These are phyloP conservation scores for Drosera capensis DNA, from an alignment of 148 eudicot genomes.

Conservation along the genomic window DNA sequence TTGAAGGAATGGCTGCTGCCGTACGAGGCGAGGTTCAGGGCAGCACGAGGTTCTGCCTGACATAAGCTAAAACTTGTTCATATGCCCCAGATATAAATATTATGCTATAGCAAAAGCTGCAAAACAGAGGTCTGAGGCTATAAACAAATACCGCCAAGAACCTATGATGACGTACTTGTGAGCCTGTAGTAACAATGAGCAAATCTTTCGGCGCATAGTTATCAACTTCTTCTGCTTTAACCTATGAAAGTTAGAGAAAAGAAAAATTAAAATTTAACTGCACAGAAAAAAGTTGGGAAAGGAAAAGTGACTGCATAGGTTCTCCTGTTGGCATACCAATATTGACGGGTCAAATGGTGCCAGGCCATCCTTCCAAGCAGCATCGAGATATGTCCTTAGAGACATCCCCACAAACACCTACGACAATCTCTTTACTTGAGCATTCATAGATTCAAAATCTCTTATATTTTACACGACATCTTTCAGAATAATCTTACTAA, in stretches of 20 bases:
- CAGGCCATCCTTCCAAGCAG: slow-evolving; percentile 96
- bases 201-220: slow-evolving; percentile 92
- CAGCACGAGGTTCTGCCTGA: slow-evolving; percentile 99
- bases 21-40: slow-evolving; percentile 88
- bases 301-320: neutral
- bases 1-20: slow-evolving; percentile 97
- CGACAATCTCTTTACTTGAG: slow-evolving; percentile 7
- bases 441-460: neutral
- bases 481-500: slow-evolving; percentile 1
- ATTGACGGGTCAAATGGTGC: slow-evolving; percentile 99
- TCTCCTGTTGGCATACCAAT: slow-evolving; percentile 31
- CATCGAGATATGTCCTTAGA: slow-evolving; percentile 84
- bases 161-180: slow-evolving; percentile 59
- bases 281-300: neutral
- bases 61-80: slow-evolving; percentile 28
- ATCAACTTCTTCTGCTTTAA: slow-evolving; percentile 93
- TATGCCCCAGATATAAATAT: slow-evolving; percentile 8
- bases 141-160: slow-evolving; percentile 5
- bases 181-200: slow-evolving; percentile 91
- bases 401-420: slow-evolving; percentile 97
- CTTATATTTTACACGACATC: neutral
- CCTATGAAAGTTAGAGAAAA: slow-evolving; percentile 22
- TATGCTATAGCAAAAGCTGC: neutral
- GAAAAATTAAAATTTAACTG: neutral
- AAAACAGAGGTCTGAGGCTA: neutral